phyloP scores from a whole-genome alignment of 192 early-diverging fungal genomes.

The Physocladia obscura region DNA sequence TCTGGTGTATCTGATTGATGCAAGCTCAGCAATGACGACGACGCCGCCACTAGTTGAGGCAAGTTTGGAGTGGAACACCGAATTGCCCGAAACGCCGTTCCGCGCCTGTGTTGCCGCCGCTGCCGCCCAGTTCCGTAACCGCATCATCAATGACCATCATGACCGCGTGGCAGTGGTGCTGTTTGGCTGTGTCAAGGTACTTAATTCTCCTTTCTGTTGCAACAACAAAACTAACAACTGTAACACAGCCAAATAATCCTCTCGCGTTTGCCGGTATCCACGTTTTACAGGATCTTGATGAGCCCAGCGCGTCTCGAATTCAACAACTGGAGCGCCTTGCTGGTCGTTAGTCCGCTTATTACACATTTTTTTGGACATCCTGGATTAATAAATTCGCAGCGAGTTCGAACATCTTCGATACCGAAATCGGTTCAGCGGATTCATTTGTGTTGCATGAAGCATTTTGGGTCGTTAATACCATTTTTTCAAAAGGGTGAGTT shows the following conservation, averaged over 20 bases:
- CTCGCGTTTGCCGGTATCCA: conserved; percentile 59
- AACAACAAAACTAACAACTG: background rate
- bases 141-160: conserved; percentile 26
- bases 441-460: conserved; percentile 62
- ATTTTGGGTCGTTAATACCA: conserved; percentile 60
- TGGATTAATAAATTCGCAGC: background rate
- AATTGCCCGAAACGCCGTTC: conserved; percentile 30
- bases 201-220: background rate
- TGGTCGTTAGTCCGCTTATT: conserved; percentile 40
- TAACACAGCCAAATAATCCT: conserved; percentile 44
- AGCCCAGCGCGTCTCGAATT: conserved; percentile 60
- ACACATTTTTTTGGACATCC: background rate
- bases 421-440: conserved; percentile 46
- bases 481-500: conserved; percentile 59
- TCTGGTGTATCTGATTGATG: conserved; percentile 27
- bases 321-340: conserved; percentile 56
- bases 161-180: conserved; percentile 8
- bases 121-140: conserved; percentile 10
- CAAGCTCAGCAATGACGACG: conserved; percentile 37
- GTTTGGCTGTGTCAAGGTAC: conserved; percentile 4
- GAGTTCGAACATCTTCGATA: conserved; percentile 14
- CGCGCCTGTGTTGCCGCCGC: conserved; percentile 11
- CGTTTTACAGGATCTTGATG: conserved; percentile 60
- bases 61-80: conserved; percentile 27
- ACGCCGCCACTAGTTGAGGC: too few species aligned